Conservation (phyloP, 2,329 filamentous ascomycete genomes). For the Epichloe amarillans region DNA sequence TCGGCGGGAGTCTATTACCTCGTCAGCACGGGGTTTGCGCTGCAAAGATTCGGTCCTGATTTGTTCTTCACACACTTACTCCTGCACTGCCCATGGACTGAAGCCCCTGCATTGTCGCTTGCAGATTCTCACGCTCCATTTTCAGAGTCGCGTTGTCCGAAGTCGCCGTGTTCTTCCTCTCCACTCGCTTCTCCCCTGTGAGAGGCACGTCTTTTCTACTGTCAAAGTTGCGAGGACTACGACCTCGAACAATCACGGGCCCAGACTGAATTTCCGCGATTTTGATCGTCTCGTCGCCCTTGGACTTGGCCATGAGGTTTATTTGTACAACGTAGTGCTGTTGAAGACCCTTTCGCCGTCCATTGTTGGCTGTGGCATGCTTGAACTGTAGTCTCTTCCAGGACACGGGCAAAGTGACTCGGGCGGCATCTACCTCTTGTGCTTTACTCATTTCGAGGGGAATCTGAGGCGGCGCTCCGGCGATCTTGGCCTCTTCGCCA, state of each 20-base stretch:
- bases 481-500: constrained; percentile 35
- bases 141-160: constrained; percentile 22
- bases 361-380: constrained; percentile 93
- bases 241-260: constrained; percentile 86
- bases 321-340: constrained; percentile 89
- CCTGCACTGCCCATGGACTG: constrained; percentile 22
- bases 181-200: constrained; percentile 37
- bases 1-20: constrained; percentile 24
- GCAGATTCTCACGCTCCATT: constrained; percentile 19
- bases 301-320: constrained; percentile 66
- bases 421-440: constrained; percentile 64
- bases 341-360: constrained; percentile 81
- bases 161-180: constrained; percentile 29
- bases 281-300: constrained; percentile 50
- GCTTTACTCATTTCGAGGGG: constrained; percentile 41
- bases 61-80: constrained; percentile 13
- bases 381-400: constrained; percentile 96
- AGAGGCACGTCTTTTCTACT: constrained; percentile 75
- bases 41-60: not conserved
- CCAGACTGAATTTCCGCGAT: constrained; percentile 82
- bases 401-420: constrained; percentile 68
- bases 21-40: constrained; percentile 1
- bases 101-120: constrained; percentile 16
- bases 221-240: constrained; percentile 89
- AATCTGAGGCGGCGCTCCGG: constrained; percentile 38